Conservation (phyloP, 352 stramenopile species). For the Phytophthora citrophthora region DNA sequence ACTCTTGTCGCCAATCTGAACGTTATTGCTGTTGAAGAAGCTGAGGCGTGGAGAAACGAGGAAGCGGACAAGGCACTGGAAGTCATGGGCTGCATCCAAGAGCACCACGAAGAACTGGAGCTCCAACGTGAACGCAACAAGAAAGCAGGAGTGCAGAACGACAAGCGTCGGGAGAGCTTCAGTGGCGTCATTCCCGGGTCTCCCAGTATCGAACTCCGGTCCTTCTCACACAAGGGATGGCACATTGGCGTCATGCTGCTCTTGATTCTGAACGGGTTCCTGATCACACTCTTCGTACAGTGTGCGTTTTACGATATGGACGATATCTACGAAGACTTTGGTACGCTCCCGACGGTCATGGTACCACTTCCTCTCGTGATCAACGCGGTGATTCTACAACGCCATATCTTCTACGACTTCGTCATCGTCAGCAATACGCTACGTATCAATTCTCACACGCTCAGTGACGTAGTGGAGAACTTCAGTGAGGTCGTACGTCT, state of each 20-base stretch:
- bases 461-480: slow-evolving; percentile 63
- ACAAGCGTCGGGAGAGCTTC: slow-evolving; percentile 6
- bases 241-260: slow-evolving; percentile 64
- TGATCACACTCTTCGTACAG: slow-evolving; percentile 61
- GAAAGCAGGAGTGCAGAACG: not conserved
- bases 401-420: slow-evolving; percentile 65
- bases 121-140: slow-evolving; percentile 20
- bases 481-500: slow-evolving; percentile 63
- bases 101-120: slow-evolving; percentile 34
- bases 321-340: slow-evolving; percentile 43
- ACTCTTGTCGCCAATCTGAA: slow-evolving; percentile 27
- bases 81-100: slow-evolving; percentile 32
- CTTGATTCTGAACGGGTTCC: slow-evolving; percentile 73
- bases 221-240: slow-evolving; percentile 69
- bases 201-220: slow-evolving; percentile 33
- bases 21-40: slow-evolving; percentile 26
- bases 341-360: slow-evolving; percentile 33
- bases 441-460: slow-evolving; percentile 50
- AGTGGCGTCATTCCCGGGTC: slow-evolving; percentile 20
- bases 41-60: slow-evolving; percentile 25
- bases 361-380: slow-evolving; percentile 48
- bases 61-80: slow-evolving; percentile 29
- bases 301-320: slow-evolving; percentile 57
- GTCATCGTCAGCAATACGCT: slow-evolving; percentile 62
- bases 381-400: slow-evolving; percentile 61